Conservation (phyloP, 768 basidiomycete species). For the Rhizopogon vesiculosus region DNA sequence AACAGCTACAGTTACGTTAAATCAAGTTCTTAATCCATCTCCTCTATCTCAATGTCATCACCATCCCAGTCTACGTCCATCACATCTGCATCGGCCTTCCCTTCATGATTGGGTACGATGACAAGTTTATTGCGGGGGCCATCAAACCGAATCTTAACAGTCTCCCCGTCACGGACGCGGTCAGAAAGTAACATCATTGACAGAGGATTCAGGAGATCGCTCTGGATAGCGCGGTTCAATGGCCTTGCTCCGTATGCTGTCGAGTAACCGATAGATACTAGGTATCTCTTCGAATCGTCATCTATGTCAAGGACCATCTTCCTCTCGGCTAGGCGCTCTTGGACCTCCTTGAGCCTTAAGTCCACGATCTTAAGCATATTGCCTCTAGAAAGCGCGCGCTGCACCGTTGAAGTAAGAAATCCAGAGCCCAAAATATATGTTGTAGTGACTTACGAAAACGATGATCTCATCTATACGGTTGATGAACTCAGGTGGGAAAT, state of each 20-base stretch:
- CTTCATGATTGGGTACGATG: conserved; percentile 82
- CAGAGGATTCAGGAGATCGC: conserved; percentile 87
- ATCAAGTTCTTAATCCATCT: conserved; percentile 44
- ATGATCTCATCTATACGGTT: conserved; percentile 87
- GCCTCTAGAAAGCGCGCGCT: conserved; percentile 75
- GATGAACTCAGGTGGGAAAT: conserved; percentile 92
- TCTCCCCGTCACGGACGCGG: conserved; percentile 78
- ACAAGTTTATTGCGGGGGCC: conserved; percentile 73
- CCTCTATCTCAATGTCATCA: conserved; percentile 52
- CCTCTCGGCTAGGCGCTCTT: conserved; percentile 70
- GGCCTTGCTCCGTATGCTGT: conserved; percentile 89
- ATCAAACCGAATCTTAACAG: conserved; percentile 71
- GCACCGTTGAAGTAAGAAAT: conserved; percentile 23
- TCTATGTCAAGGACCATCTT: conserved; percentile 82
- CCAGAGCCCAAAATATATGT: conserved; percentile 11
- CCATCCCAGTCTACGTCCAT: conserved; percentile 60
- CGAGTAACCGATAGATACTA: conserved; percentile 74
- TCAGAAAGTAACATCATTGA: conserved; percentile 82
- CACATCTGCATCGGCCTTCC: conserved; percentile 35
- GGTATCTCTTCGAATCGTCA: conserved; percentile 68
- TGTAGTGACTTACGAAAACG: conserved; percentile 45
- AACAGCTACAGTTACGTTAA: conserved; percentile 13
- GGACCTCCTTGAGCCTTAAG: conserved; percentile 80
- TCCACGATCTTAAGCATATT: conserved; percentile 87
- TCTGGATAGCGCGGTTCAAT: conserved; percentile 87